Conservation (phyloP, 2,329 filamentous ascomycete species). For the Metarhizium anisopliae region DNA sequence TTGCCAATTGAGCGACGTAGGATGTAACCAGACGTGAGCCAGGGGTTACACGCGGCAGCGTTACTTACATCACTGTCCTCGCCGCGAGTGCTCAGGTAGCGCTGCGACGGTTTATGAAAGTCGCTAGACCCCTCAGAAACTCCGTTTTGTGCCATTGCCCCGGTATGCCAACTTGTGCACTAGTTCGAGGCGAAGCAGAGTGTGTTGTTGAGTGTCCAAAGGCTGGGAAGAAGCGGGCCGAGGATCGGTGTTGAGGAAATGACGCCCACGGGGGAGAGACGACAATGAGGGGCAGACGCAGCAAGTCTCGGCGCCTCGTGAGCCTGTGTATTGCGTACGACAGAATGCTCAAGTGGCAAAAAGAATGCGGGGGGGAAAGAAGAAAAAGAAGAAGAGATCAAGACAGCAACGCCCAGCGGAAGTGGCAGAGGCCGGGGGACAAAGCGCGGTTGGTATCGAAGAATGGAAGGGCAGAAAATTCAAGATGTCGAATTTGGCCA, state of each 20-base stretch:
- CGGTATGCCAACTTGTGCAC: neutral
- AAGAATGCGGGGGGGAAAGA: neutral
- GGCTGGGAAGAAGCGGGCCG: conserved; percentile 3
- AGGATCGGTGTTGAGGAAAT: conserved; percentile 2
- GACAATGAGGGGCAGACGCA: conserved; percentile 1
- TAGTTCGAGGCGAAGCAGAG: neutral
- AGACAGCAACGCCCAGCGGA: neutral
- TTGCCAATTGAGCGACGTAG: too few relatives aligned
- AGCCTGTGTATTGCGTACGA: neutral
- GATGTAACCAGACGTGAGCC: neutral
- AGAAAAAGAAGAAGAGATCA: neutral
- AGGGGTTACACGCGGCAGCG: neutral
- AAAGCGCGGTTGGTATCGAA: neutral
- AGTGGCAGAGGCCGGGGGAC: neutral
- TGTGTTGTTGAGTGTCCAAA: neutral
- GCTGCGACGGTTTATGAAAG: conserved; percentile 36
- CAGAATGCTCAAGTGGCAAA: neutral
- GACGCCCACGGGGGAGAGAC: neutral
- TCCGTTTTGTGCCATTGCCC: conserved; percentile 32
- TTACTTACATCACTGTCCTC: conserved; percentile 37
- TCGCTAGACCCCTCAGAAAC: conserved; percentile 22
- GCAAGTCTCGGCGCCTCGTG: neutral
- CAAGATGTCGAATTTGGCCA: neutral
- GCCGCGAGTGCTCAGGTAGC: conserved; percentile 42
- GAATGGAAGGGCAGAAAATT: conserved; percentile 4